phyloP scores from a whole-genome alignment of 2,329 filamentous ascomycete species.

The Paecilomyces sp. region DNA sequence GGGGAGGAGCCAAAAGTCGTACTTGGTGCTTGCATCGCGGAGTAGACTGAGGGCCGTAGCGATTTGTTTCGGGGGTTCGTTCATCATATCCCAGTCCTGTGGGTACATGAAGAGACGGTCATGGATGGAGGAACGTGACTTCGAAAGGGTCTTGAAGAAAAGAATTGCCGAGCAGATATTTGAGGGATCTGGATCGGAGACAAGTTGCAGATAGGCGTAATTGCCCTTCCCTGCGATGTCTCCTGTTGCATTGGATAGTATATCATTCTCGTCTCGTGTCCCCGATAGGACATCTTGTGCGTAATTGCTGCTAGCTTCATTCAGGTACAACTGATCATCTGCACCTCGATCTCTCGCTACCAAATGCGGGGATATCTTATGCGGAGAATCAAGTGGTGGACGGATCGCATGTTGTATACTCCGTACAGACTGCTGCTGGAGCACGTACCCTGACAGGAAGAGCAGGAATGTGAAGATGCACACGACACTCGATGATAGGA shows the following conservation, averaged over 20 bases:
- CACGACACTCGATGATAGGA: conserved; percentile 46
- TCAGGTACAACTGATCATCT: neutral
- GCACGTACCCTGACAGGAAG: conserved; percentile 78
- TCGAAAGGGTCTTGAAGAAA: conserved; percentile 34
- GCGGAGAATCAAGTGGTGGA: conserved; percentile 34
- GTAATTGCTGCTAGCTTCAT: conserved; percentile 11
- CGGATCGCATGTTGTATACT: conserved; percentile 69
- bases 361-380: neutral
- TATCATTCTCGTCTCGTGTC: conserved; percentile 2
- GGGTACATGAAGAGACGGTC: conserved; percentile 42
- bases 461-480: conserved; percentile 71
- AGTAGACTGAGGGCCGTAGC: conserved; percentile 29
- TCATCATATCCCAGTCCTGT: conserved; percentile 34
- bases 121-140: conserved; percentile 25
- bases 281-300: conserved; percentile 11
- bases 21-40: conserved; percentile 29
- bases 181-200: conserved; percentile 34
- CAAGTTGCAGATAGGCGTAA: conserved; percentile 38
- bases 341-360: neutral
- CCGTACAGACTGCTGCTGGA: conserved; percentile 79
- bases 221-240: conserved; percentile 14
- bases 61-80: conserved; percentile 17
- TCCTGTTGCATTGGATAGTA: neutral
- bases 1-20: conserved; percentile 34
- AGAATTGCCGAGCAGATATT: conserved; percentile 40